Conservation (phyloP, 371 early-diverging fungal species). For the Syncephalastrum racemosum region DNA sequence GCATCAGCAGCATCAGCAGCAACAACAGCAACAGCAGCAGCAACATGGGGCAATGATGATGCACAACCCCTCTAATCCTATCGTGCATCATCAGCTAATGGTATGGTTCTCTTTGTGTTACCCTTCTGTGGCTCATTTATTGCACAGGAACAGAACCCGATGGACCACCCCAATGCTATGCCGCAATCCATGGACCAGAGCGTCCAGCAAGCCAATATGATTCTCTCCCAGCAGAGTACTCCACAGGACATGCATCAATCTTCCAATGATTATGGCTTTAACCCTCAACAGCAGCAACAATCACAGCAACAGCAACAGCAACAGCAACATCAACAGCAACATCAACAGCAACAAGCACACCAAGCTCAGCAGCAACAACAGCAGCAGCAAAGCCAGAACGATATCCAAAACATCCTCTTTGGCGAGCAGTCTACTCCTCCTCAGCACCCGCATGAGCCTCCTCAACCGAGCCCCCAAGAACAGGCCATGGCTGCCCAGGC, state of each 20-base stretch:
- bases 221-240: no score
- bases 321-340: slow-evolving; percentile 6
- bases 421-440: slow-evolving; percentile 2
- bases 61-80: background rate
- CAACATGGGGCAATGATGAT: slow-evolving; percentile 3
- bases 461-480: slow-evolving; percentile 11
- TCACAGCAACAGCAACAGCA: background rate
- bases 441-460: slow-evolving; percentile 10
- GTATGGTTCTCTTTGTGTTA: no score
- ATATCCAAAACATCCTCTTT: slow-evolving; percentile 16
- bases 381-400: slow-evolving; percentile 7
- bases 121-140: no score
- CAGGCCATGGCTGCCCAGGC: slow-evolving; percentile 13
- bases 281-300: slow-evolving; percentile 8
- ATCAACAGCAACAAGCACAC: slow-evolving; percentile 8
- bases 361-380: slow-evolving; percentile 5
- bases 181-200: no score
- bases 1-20: slow-evolving; percentile 8
- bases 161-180: no score
- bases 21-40: slow-evolving; percentile 7
- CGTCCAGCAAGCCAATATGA: no score
- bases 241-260: no score
- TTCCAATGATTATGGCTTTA: no score
- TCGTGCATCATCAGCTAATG: no score
- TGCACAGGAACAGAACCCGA: no score